Conservation (phyloP, 805 yeast genomes). For the Zygosaccharomyces siamensis region DNA sequence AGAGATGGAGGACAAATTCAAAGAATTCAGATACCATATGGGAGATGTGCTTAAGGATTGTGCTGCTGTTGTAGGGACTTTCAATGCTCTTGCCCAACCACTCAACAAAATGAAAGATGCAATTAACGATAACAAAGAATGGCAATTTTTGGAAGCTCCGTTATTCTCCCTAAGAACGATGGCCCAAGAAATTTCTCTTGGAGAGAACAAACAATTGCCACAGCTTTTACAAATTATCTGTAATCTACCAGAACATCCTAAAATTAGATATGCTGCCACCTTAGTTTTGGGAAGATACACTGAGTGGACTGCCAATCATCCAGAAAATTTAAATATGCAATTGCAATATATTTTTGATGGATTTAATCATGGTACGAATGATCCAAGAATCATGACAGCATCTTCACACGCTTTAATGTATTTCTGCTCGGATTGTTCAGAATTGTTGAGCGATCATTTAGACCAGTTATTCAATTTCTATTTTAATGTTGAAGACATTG, state of each 20-base stretch:
- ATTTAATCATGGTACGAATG: conserved; percentile 37
- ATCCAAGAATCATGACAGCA: conserved; percentile 58
- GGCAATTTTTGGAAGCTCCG: conserved; percentile 91
- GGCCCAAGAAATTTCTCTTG: conserved; percentile 81
- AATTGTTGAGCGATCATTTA: conserved; percentile 56
- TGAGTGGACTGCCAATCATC: conserved; percentile 88
- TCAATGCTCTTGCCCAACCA: conserved; percentile 65
- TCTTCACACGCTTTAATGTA: conserved; percentile 92
- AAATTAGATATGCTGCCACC: conserved; percentile 87
- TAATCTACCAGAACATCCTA: conserved; percentile 75
- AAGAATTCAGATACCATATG: conserved; percentile 91
- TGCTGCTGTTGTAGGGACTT: conserved; percentile 82
- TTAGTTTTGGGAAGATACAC: conserved; percentile 94
- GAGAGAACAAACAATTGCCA: conserved; percentile 66
- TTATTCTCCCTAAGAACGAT: conserved; percentile 84
- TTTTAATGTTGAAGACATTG: conserved; percentile 45
- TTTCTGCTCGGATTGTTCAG: conserved; percentile 87
- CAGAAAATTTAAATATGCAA: conserved; percentile 75
- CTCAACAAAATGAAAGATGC: conserved; percentile 50
- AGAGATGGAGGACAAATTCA: conserved; percentile 87
- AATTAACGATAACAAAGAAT: conserved; percentile 36
- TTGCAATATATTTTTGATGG: conserved; percentile 80
- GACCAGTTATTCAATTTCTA: conserved; percentile 76
- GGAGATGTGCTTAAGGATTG: conserved; percentile 97
- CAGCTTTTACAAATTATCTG: conserved; percentile 51